Base-by-base conservation (phyloP, 371 early-diverging fungal genomes). In the Mucor mucedo region DNA sequence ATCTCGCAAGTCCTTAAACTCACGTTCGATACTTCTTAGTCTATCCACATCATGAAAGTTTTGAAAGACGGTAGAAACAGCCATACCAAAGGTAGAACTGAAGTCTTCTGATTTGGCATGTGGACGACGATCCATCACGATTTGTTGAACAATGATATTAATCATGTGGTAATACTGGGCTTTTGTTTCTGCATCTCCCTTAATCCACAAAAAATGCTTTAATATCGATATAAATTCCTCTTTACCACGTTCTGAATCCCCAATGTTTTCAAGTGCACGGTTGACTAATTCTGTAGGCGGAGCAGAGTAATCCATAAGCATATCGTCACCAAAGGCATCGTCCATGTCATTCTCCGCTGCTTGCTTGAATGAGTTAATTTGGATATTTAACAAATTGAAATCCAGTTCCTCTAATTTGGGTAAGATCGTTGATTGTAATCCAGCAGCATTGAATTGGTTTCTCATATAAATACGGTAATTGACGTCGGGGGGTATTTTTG, bases 401-500 rank as follows among this genome's bases (percentile, higher is more conserved):
- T 89, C 81, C 30, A 94, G 79, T 1, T 57, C 62, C 58, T 86
- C 79, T 62, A 93, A 75, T 80, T 92, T 92, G 7, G 77, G 85
- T 80, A 81, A 42, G 10, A 81, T 60, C 3, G 66, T 62, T 27
- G 69, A 42, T 52, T 75, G 70, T 45, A 93, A 59, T 0, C 93
- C 92, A 62, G 87, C 85, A 0, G 87, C 84, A 21, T 86, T 81
- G 50, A 94, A 68, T 64, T 93, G 90, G 61, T 87, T 89, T 55
- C 95, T 79, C 54, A 92, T 75, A 60, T 92, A 88, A 44, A 90
- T 85, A 39, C 95, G 85, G 42, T 86, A 64, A 45, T 90, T 87
- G 7, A 89, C 82, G 41, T 91, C 88, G 38, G 87, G 80, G 3
- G 88, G 87, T 3, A 91, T 86, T 59, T 84, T 86, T 1, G 91